Percentiles rank a stretch among this genome's conserved stretches.
phyloP scores from a whole-genome alignment of 352 stramenopile species.

The Globisporangium alternatum region DNA sequence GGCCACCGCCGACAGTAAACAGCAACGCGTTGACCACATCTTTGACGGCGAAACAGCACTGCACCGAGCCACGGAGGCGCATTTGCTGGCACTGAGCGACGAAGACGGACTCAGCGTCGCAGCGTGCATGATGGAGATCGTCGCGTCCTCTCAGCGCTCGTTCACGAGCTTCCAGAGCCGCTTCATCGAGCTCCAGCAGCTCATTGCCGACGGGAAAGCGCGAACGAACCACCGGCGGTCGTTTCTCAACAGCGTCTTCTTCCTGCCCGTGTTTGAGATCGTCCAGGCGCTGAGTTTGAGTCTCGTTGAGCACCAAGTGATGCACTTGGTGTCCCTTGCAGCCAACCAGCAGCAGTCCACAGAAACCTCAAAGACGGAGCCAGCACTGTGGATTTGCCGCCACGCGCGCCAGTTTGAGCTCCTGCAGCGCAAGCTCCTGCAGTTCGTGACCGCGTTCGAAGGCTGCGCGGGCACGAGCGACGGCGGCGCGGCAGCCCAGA shows the following conservation, averaged over 20 bases:
- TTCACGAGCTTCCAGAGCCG: constrained; percentile 31
- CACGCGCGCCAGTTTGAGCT: constrained; percentile 30
- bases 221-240: constrained; percentile 62
- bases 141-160: constrained; percentile 39
- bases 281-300: constrained; percentile 39
- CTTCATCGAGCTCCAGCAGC: constrained; percentile 26
- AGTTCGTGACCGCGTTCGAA: constrained; percentile 71
- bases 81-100: constrained; percentile 45
- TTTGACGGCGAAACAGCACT: not conserved
- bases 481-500: constrained; percentile 21
- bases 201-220: constrained; percentile 39
- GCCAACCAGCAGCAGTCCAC: not conserved
- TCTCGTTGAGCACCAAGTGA: constrained; percentile 50
- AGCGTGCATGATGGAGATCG: constrained; percentile 58
- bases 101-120: constrained; percentile 56
- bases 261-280: constrained; percentile 43
- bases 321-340: constrained; percentile 22
- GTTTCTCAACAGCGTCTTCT: constrained; percentile 46
- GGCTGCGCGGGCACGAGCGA: constrained; percentile 34
- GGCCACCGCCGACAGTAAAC: not conserved
- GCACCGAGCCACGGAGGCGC: constrained; percentile 2
- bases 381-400: constrained; percentile 11
- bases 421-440: constrained; percentile 57
- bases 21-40: not conserved
- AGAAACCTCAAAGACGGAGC: not conserved